Percentiles rank a stretch among this genome's conserved stretches.
phyloP scores from a whole-genome alignment of 2,329 filamentous ascomycete species.

The Fusarium equiseti region DNA sequence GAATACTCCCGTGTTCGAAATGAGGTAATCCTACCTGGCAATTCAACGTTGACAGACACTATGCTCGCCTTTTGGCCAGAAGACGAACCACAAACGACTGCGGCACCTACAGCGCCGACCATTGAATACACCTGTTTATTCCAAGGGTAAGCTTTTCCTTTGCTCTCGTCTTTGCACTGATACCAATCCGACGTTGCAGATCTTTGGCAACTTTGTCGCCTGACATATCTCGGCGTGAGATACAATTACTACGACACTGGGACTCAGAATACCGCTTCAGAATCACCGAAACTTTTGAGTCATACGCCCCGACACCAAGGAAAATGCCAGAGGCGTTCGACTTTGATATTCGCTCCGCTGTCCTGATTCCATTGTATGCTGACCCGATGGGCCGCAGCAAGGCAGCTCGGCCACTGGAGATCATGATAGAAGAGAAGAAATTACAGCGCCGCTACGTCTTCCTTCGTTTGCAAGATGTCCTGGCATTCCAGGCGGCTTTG shows the following conservation, averaged over 20 bases:
- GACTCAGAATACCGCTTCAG: neutral
- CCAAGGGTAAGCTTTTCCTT: neutral
- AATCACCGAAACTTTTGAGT: neutral
- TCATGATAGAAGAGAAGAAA: neutral
- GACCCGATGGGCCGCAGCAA: neutral
- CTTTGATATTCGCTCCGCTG: neutral
- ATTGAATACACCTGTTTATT: neutral
- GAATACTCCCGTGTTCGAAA: neutral
- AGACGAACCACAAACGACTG: neutral
- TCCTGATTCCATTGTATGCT: neutral
- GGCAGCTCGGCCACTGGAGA: neutral
- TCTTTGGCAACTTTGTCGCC: neutral
- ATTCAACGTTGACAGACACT: neutral
- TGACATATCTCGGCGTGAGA: neutral
- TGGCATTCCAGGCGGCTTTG: neutral
- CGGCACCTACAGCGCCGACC: neutral
- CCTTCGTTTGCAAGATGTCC: neutral
- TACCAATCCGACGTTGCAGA: neutral
- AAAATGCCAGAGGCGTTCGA: rapidly evolving
- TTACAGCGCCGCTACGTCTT: neutral
- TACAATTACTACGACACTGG: neutral
- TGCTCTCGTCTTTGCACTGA: neutral
- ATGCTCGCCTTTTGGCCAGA: neutral
- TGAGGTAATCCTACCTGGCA: neutral
- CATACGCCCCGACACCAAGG: neutral